Conservation (phyloP, 2,329 filamentous ascomycete species). For the Aspergillus persii region DNA sequence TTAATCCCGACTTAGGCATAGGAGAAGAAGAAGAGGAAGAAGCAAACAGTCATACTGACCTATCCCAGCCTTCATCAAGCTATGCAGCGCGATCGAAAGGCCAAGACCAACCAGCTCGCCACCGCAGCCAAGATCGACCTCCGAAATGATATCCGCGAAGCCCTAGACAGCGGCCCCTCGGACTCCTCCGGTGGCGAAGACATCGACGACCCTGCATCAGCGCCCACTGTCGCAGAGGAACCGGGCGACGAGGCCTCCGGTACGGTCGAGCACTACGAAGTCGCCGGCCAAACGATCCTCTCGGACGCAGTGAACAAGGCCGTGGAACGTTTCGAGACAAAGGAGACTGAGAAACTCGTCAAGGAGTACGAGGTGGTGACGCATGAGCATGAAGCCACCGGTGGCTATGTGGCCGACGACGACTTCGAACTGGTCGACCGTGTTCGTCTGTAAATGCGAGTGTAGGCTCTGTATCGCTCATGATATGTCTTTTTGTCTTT, state of each 20-base stretch:
- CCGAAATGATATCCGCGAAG: constrained; percentile 34
- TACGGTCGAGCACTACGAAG: constrained; percentile 54
- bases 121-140: constrained; percentile 25
- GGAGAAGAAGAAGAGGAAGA: neutral
- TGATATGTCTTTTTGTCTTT: neutral
- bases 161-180: constrained; percentile 25
- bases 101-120: constrained; percentile 16
- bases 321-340: constrained; percentile 59
- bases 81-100: constrained; percentile 11
- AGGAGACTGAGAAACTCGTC: constrained; percentile 60
- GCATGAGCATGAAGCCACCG: constrained; percentile 32
- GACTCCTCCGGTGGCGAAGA: constrained; percentile 35
- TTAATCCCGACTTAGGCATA: neutral
- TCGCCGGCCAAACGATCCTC: constrained; percentile 56
- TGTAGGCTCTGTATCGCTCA: neutral
- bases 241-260: constrained; percentile 47
- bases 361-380: constrained; percentile 60
- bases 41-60: neutral
- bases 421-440: constrained; percentile 45
- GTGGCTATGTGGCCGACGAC: constrained; percentile 33
- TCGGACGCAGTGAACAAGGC: constrained; percentile 57
- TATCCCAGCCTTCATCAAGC: constrained; percentile 8
- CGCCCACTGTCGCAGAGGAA: constrained; percentile 43
- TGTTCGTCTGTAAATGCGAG: constrained; percentile 23
- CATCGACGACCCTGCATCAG: constrained; percentile 40